phyloP scores from a whole-genome alignment of 2,329 filamentous ascomycete species.

The Trichoderma semiorbis region DNA sequence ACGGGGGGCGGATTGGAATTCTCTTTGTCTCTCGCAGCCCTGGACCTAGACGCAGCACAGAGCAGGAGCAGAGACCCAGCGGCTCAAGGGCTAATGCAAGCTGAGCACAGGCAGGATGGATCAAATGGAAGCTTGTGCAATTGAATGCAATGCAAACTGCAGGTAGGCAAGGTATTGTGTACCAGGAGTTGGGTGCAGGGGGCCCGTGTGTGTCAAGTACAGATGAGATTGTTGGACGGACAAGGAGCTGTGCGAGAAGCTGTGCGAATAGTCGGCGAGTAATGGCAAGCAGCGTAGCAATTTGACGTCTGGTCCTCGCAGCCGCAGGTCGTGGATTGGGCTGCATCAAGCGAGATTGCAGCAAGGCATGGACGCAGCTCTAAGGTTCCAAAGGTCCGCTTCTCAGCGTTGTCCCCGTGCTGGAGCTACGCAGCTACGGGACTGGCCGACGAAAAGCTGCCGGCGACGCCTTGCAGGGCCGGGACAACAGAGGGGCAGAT shows the following conservation, averaged over 20 bases:
- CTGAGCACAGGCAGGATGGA: neutral
- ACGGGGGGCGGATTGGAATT: constrained; percentile 12
- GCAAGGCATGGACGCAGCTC: constrained; percentile 17
- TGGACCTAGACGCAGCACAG: neutral
- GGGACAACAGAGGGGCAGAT: constrained; percentile 23
- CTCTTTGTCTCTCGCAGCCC: neutral
- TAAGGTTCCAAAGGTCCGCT: constrained; percentile 5
- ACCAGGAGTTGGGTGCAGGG: neutral
- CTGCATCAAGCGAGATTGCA: constrained; percentile 20
- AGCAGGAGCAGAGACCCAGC: neutral
- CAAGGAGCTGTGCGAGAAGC: neutral
- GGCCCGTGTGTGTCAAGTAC: neutral
- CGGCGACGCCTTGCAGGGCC: constrained; percentile 8
- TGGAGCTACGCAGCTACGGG: constrained; percentile 15
- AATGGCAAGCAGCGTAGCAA: neutral
- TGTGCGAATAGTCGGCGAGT: neutral
- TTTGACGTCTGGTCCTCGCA: neutral
- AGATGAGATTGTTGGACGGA: neutral
- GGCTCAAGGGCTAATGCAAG: neutral
- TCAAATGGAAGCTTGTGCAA: neutral
- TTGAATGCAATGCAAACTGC: neutral
- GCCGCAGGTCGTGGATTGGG: constrained; percentile 4
- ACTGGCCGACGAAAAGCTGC: constrained; percentile 12
- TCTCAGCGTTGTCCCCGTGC: constrained; percentile 14
- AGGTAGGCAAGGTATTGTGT: neutral